Evolutionary conservation across 495 filamentous ascomycete species (phyloP).

Genomic region (Neurospora cerealis): DNA sequence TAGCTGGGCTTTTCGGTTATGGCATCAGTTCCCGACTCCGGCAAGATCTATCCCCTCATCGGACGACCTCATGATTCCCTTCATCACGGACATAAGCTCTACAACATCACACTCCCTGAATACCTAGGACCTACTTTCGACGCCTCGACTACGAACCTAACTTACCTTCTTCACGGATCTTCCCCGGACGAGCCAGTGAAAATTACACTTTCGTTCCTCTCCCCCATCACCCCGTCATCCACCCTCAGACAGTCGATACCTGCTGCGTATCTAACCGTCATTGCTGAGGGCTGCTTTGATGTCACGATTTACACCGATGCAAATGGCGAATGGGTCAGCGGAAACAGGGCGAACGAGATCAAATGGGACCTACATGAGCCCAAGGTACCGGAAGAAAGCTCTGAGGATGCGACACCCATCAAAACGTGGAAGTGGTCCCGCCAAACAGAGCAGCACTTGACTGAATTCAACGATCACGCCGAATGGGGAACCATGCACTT

Average conservation of each 20-base stretch:
- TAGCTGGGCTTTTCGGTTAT: slow-evolving; percentile 74
- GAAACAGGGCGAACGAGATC: slow-evolving; percentile 56
- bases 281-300: slow-evolving; percentile 60
- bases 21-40: slow-evolving; percentile 60
- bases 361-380: slow-evolving; percentile 52
- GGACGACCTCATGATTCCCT: slow-evolving; percentile 82
- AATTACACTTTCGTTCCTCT: slow-evolving; percentile 77
- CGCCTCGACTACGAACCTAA: slow-evolving; percentile 86
- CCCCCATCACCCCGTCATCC: slow-evolving; percentile 86
- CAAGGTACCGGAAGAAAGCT: slow-evolving; percentile 7
- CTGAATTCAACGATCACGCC: slow-evolving; percentile 63
- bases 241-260: slow-evolving; percentile 86
- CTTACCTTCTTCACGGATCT: slow-evolving; percentile 57
- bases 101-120: slow-evolving; percentile 55
- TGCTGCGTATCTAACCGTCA: slow-evolving; percentile 71
- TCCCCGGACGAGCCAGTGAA: slow-evolving; percentile 32
- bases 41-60: slow-evolving; percentile 73
- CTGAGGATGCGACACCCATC: slow-evolving; percentile 17
- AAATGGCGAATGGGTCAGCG: slow-evolving; percentile 85
- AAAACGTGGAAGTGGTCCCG: slow-evolving; percentile 55
- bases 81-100: slow-evolving; percentile 33
- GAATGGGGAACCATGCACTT: slow-evolving; percentile 88
- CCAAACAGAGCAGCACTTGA: slow-evolving; percentile 54
- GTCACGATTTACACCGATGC: slow-evolving; percentile 81
- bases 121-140: slow-evolving; percentile 81